These are phyloP conservation scores for Verticillium isaacii DNA, from an alignment of 2,329 filamentous ascomycete genomes.

Conservation along the genomic window DNA sequence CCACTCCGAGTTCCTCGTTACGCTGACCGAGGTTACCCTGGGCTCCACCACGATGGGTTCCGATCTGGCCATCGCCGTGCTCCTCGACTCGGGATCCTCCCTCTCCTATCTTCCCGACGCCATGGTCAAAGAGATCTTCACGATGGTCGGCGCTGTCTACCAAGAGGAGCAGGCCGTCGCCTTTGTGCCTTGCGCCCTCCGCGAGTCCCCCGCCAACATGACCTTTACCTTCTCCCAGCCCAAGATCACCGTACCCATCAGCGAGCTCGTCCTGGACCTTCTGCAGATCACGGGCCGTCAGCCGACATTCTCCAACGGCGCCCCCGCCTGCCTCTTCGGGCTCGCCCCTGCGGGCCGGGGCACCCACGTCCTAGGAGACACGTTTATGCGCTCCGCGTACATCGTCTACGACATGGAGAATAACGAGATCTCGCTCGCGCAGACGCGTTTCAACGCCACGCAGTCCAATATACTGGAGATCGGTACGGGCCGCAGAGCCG, in stretches of 20 bases:
- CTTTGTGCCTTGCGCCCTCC: conserved; percentile 56
- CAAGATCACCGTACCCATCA: conserved; percentile 50
- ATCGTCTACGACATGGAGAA: conserved; percentile 71
- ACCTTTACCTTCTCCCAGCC: conserved; percentile 50
- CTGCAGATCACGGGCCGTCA: conserved; percentile 36
- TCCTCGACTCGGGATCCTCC: conserved; percentile 65
- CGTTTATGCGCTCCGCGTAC: conserved; percentile 70
- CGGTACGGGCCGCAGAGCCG: conserved; percentile 35
- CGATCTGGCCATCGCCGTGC: conserved; percentile 48
- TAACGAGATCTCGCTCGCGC: conserved; percentile 63
- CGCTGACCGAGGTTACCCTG: conserved; percentile 53
- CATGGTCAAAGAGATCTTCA: conserved; percentile 50
- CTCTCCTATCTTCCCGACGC: conserved; percentile 61
- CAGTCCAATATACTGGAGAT: conserved; percentile 51
- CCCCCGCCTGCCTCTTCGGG: conserved; percentile 59
- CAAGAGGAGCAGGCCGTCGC: conserved; percentile 47
- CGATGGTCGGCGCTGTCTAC: conserved; percentile 47
- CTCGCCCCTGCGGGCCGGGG: conserved; percentile 48
- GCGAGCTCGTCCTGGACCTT: conserved; percentile 50
- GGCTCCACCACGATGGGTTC: conserved; percentile 27
- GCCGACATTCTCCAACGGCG: conserved; percentile 48
- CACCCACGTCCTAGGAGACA: conserved; percentile 63
- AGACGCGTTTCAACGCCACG: conserved; percentile 57
- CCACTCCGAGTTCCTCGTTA: conserved; percentile 58
- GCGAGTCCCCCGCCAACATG: conserved; percentile 33